Evolutionary conservation across 768 basidiomycete genomes (phyloP), one percentile per base, ranked within the genome.

Genomic region (Rhizopogon vulgaris): DNA sequence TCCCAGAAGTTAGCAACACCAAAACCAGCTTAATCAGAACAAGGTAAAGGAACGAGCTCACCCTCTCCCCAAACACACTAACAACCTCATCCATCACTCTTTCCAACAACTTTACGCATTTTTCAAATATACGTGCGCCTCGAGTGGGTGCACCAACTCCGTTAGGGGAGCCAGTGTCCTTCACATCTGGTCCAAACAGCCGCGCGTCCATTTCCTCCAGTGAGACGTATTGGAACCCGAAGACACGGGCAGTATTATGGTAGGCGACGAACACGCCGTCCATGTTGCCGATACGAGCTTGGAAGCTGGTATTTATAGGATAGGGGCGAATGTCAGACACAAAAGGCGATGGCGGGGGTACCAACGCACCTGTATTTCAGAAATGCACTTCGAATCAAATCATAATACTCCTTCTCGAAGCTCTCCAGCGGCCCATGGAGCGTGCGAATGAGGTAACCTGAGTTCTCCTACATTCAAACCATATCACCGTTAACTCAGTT

Each of bases 261-360:
- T 89, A 91, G 18, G 90, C 84, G 37, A 92, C 82, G 53, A 93
- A 76, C 7, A 97, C 86, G 14, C 95, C 95, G 62, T 96, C 94
- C 95, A 98, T 98, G 63, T 86, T 83, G 8, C 95, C 95, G 55
- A 99, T 98, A 4, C 95, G 85, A 2, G 81, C 94, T 76, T 99
- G 95, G 72, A 98, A 87, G 57, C 90, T 93, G 54, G n/a, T 38
- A 14, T 22, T 22, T 22, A 22, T 22, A 22, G 22, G 1, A 22
- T 22, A 14, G 25, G 6, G 25, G 22, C 17, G n/a, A 32, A 46
- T 49, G 47, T 46, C 15, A 52, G 38, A 39, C 38, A 37, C 37
- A 41, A 28, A 22, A 2, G 17, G 17, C 18, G 8, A 22, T 17
- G 22, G 10, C 36, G 30, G 2, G 22, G 30, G 14, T 7, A 36